phyloP scores from a whole-genome alignment of 2,329 filamentous ascomycete species.

The Xylariaceae sp. region DNA sequence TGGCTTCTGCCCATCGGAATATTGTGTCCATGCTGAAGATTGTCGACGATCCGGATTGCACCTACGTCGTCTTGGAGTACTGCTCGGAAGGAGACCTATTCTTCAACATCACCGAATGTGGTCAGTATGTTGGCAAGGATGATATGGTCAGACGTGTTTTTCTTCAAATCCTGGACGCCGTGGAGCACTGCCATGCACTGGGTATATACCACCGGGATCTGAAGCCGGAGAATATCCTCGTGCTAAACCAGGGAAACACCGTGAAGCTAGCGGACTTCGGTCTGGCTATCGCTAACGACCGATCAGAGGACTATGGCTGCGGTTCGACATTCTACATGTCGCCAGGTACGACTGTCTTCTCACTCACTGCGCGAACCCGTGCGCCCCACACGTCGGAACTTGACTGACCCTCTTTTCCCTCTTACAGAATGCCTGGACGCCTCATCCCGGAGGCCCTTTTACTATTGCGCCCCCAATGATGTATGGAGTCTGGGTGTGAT shows the following conservation, averaged over 20 bases:
- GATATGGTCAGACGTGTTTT: slow-evolving; percentile 80
- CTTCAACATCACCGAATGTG: slow-evolving; percentile 92
- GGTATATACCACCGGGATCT: slow-evolving; percentile 97
- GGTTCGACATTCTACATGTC: slow-evolving; percentile 99
- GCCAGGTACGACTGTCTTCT: slow-evolving; percentile 64
- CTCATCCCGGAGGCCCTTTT: slow-evolving; percentile 66
- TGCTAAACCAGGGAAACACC: slow-evolving; percentile 79
- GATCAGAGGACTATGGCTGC: slow-evolving; percentile 92
- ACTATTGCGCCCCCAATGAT: slow-evolving; percentile 90
- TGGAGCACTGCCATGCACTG: slow-evolving; percentile 86
- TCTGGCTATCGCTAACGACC: slow-evolving; percentile 75
- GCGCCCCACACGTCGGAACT: slow-evolving; percentile 8
- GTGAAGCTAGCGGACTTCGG: slow-evolving; percentile 98
- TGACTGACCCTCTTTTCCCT: slow-evolving; percentile 24
- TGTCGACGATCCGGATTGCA: slow-evolving; percentile 85
- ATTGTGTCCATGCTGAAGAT: slow-evolving; percentile 93
- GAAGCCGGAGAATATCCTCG: slow-evolving; percentile 96
- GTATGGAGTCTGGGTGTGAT: slow-evolving; percentile 98
- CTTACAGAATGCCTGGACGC: slow-evolving; percentile 80
- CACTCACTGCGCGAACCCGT: slow-evolving; percentile 12
- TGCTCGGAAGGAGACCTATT: slow-evolving; percentile 96
- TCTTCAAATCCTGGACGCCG: slow-evolving; percentile 92
- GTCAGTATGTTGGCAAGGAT: slow-evolving; percentile 91
- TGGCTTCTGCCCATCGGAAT: slow-evolving; percentile 83
- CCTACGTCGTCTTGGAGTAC: slow-evolving; percentile 93